Evolutionary conservation across 2,329 filamentous ascomycete genomes (phyloP), one percentile per base, ranked within the genome.

Genomic region (Plectosphaerella sp.): DNA sequence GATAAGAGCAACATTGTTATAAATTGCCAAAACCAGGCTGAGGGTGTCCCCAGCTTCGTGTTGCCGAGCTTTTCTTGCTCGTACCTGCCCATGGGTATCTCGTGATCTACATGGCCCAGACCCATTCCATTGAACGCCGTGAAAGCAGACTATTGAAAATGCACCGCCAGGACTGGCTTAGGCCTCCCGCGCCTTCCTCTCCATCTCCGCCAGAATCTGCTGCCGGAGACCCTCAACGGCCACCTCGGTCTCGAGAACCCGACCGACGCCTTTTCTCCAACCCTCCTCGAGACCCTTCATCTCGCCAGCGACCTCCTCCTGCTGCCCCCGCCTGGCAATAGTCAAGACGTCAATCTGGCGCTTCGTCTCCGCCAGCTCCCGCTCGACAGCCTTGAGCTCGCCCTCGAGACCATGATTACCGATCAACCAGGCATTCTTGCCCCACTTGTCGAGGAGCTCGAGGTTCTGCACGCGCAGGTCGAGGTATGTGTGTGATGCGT

Each of bases 401-500:
- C 83, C 82, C 71, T 97, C 93, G 18, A 91, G 69, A 59, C 89
- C 84, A 61, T 86, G 83, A 69, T 99, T 99, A 6, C 83, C 83
- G 9, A 96, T 80, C 51, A 99, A 77, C 93, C 94, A 97, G 10
- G 90, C 87, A 68, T 96, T 96, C 72, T 90, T 90, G 59, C 93
- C 94, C 68, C 86, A 86, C 48, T 78, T 78, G 62, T 94, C 89
- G 18, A 96, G 80, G n/a, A 96, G 77, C 1, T 77, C 73, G 16
- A 96, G 81, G 68, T 83, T 77, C 33, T 75, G 62, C 36, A 73
- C 67, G 4, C 82, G 78, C n/a, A 70, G 62, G 12, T 66, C 58
- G 12, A 85, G 73, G 67, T 84, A 82, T n/a, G 74, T 65, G 42
- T 71, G 73, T 47, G 75, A 69, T 1, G 77, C 68, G 69, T 77